Evolutionary conservation across 306 rosid species (phyloP).

Genomic region (Hippophae tibetana): DNA sequence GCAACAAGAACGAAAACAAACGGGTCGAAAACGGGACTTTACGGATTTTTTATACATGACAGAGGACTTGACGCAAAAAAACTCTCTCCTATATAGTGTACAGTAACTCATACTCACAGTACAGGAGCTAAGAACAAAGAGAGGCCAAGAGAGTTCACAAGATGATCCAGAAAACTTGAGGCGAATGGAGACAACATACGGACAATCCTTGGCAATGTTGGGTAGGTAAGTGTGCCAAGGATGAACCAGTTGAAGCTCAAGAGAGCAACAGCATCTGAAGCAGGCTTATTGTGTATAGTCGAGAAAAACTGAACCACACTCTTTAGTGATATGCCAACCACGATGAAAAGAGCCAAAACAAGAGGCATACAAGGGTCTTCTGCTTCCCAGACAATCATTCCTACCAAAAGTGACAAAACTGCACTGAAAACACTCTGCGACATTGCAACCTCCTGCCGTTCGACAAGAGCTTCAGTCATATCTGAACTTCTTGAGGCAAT

Average conservation of each 20-base stretch:
- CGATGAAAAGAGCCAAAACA: slow-evolving; percentile 57
- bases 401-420: slow-evolving; percentile 54
- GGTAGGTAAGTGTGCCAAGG: slow-evolving; percentile 72
- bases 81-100: no score
- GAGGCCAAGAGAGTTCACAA: slow-evolving; percentile 25
- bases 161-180: slow-evolving; percentile 12
- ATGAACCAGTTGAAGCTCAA: slow-evolving; percentile 77
- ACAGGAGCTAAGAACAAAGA: neutral
- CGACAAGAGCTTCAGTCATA: slow-evolving; percentile 14
- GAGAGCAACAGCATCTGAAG: slow-evolving; percentile 66
- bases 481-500: slow-evolving; percentile 15
- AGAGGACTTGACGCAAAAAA: no score
- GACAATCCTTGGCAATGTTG: slow-evolving; percentile 50
- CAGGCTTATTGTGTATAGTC: slow-evolving; percentile 55
- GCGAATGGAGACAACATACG: slow-evolving; percentile 32
- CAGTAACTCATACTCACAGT: no score
- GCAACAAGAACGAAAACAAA: no score
- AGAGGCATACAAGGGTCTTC: slow-evolving; percentile 77
- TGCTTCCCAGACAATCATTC: slow-evolving; percentile 60
- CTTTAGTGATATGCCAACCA: slow-evolving; percentile 73
- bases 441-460: slow-evolving; percentile 43
- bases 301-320: slow-evolving; percentile 64
- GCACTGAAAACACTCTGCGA: slow-evolving; percentile 63
- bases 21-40: no score
- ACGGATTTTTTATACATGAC: no score